Base-by-base conservation (phyloP, 805 yeast genomes). In the Ogataea kodamae region DNA sequence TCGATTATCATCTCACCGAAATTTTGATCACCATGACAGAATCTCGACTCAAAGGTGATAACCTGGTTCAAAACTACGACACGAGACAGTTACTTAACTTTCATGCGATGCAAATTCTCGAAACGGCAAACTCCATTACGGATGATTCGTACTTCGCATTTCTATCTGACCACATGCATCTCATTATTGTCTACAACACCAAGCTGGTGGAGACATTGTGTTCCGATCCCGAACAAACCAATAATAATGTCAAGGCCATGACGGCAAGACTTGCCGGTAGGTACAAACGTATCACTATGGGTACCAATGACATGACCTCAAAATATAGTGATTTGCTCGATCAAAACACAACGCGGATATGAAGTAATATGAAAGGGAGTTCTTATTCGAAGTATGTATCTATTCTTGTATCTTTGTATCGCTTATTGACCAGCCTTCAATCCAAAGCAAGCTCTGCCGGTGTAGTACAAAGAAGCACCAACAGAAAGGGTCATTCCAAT, bases 391-490 rank as follows among this genome's bases (percentile, higher is more conserved):
- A 22, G 30, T 33, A 26, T 26, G 18, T 33, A 33, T 26, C 22
- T 26, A 27, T 31, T 31, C 28, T 23, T 12, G 30, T 10, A 28
- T 9, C 23, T 12, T 18, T 13, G 9, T 18, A 18, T 18, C 21
- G 21, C 30, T 32, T 48, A 54, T 41, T 56, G 49, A 47, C 47
- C 49, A 26, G 61, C 81, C 68, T 81, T 80, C 59, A 80, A 68
- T 59, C 88, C 89, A 25, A 66, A 55, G 45, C 73, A 54, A 49
- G 92, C 92, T 69, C 88, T 78, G 50, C 77, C 84, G 37, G 75
- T 57, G 74, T 77, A 82, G 68, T 64, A 74, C 49, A 80, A 67
- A 42, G 92, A 81, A 41, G 74, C 72, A 40, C 69, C 70, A 32
- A 85, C 75, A 45, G 85, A 68, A 42, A 80, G 70, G 36, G 84